Conservation (phyloP, 148 eudicot species). For the Rhododendron simsii region DNA sequence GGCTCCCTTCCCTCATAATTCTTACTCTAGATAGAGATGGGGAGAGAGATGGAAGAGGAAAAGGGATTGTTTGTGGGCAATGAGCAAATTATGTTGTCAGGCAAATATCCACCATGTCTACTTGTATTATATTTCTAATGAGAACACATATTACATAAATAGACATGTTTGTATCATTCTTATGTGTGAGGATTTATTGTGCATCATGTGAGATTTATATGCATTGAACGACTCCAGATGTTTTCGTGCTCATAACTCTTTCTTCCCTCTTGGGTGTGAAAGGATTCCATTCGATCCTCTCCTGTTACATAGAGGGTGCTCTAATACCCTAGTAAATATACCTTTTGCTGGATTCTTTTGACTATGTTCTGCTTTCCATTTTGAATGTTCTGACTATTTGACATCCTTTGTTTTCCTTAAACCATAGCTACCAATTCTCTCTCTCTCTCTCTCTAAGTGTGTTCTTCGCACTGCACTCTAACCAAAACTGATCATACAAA, state of each 20-base stretch:
- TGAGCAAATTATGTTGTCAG: background rate
- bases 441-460: background rate
- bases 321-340: slow-evolving; percentile 20
- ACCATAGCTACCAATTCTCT: background rate
- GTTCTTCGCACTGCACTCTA: no score
- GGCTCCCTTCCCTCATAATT: slow-evolving; percentile 25
- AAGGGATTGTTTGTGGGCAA: background rate
- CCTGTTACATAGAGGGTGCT: background rate
- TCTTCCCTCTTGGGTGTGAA: background rate
- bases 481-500: background rate
- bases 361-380: slow-evolving; percentile 10
- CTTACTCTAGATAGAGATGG: slow-evolving; percentile 6
- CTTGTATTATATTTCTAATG: background rate
- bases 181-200: background rate
- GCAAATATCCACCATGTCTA: background rate
- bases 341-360: slow-evolving; percentile 12
- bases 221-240: background rate
- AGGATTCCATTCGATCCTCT: slow-evolving; percentile 26
- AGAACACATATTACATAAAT: no score
- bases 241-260: no score
- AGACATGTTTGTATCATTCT: no score
- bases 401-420: background rate
- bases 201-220: background rate
- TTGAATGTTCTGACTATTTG: slow-evolving; percentile 13
- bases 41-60: background rate